Conservation (phyloP, 2,329 filamentous ascomycete genomes). For the Stachybotrys elegans region DNA sequence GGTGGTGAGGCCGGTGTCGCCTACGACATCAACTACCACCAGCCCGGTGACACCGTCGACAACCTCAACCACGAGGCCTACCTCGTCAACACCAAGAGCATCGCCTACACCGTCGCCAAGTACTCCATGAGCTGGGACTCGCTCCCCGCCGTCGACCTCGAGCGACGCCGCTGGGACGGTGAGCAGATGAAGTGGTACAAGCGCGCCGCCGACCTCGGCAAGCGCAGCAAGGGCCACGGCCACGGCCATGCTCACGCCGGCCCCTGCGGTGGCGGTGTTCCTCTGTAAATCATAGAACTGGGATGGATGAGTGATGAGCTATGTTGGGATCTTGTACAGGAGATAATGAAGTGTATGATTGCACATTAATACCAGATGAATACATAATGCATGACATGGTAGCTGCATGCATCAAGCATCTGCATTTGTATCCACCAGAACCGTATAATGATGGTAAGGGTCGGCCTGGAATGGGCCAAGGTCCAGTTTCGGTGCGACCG, state of each 20-base stretch:
- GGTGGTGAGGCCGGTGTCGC: constrained; percentile 53
- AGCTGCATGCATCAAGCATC: too few relatives aligned
- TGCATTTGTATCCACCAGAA: too few relatives aligned
- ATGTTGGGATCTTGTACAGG: too few relatives aligned
- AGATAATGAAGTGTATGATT: too few relatives aligned
- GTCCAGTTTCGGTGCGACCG: too few relatives aligned
- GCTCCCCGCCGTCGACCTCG: constrained; percentile 21
- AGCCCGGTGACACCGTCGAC: constrained; percentile 34
- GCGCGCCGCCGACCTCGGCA: constrained; percentile 21
- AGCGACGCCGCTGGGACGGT: constrained; percentile 22
- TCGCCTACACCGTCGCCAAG: constrained; percentile 35
- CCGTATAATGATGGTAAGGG: too few relatives aligned
- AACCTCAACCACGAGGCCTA: constrained; percentile 37
- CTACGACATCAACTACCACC: constrained; percentile 42
- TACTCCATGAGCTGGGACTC: constrained; percentile 33
- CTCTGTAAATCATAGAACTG: too few relatives aligned
- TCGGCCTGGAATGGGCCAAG: too few relatives aligned
- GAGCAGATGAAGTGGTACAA: constrained; percentile 10
- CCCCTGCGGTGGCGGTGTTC: constrained; percentile 1
- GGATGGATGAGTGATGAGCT: too few relatives aligned
- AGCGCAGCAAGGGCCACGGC: constrained; percentile 8
- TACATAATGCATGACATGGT: too few relatives aligned
- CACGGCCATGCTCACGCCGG: background rate
- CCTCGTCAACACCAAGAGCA: constrained; percentile 38
- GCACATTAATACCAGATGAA: too few relatives aligned